A percentile compares a stretch with the other conserved stretches of the same genome.
phyloP scores from a whole-genome alignment of 2,329 filamentous ascomycete species.

The Cladophialophora psammophila region DNA sequence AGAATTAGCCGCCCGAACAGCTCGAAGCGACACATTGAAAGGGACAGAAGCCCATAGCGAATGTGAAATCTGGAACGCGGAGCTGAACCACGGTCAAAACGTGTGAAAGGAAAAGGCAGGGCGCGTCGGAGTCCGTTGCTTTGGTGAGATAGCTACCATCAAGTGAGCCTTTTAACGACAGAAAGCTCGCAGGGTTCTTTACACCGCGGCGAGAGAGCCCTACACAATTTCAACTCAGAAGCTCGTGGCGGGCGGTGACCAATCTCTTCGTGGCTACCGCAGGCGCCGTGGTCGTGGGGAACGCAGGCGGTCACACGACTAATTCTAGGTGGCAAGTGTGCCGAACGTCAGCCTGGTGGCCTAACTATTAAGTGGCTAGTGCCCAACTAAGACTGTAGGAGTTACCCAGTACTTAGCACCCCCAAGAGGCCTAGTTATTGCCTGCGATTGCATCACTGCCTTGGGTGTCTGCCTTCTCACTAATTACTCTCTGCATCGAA shows the following conservation, averaged over 20 bases:
- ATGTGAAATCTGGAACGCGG: slow-evolving; percentile 6
- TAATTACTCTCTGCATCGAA: slow-evolving; percentile 1
- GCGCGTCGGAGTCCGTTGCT: slow-evolving; percentile 2
- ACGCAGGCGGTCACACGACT: not conserved
- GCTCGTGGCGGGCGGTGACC: not conserved
- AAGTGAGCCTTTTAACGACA: too few species aligned
- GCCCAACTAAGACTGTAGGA: too few species aligned
- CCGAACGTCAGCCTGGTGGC: not conserved
- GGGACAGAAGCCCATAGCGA: slow-evolving; percentile 24
- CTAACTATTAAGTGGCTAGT: not conserved
- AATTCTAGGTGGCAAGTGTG: slow-evolving; percentile 1
- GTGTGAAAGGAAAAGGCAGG: not conserved
- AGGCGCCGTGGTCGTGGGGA: not conserved
- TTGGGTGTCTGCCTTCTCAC: slow-evolving; percentile 9
- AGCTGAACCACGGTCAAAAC: slow-evolving; percentile 25
- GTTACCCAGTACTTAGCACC: too few species aligned
- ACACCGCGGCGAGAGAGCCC: not conserved
- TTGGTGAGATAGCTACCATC: not conserved
- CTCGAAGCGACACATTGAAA: slow-evolving; percentile 57
- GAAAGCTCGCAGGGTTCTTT: not conserved
- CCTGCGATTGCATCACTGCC: slow-evolving; percentile 25
- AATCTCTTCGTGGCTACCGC: not conserved
- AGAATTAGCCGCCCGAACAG: slow-evolving; percentile 53
- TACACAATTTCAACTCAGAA: not conserved
- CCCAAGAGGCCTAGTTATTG: not conserved